Evolutionary conservation across 2,329 filamentous ascomycete species (phyloP).

Genomic region (Verticillium klebahnii): DNA sequence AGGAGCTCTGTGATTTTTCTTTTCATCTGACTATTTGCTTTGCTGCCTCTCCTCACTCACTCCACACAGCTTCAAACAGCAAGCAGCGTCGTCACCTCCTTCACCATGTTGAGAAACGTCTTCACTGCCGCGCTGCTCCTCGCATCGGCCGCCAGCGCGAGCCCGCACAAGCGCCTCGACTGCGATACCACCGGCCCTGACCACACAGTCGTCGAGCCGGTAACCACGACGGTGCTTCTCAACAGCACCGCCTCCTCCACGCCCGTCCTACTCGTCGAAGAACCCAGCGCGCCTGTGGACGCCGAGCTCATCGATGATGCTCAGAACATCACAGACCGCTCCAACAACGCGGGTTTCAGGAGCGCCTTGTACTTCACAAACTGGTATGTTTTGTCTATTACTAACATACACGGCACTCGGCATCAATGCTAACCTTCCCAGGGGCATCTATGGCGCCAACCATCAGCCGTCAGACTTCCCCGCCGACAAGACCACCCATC

Average conservation of each 20-base stretch:
- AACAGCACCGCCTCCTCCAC: not conserved
- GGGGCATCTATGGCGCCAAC: slow-evolving; percentile 37
- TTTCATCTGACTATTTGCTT: not conserved
- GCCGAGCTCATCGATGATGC: not conserved
- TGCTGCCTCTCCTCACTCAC: not conserved
- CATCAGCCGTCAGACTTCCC: slow-evolving; percentile 65
- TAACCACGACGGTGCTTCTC: not conserved
- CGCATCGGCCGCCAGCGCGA: not conserved
- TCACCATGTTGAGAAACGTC: not conserved
- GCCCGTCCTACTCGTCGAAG: not conserved
- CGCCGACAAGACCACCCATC: slow-evolving; percentile 64
- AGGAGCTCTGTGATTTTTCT: not conserved
- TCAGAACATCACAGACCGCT: not conserved
- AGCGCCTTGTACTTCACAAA: slow-evolving; percentile 52
- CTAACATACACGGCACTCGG: slow-evolving; percentile 1
- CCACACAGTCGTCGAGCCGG: not conserved
- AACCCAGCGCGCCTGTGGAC: not conserved
- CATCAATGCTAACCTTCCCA: slow-evolving; percentile 11
- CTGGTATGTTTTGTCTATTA: slow-evolving; percentile 31
- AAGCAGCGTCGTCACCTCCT: not conserved
- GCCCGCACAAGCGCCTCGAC: slow-evolving; percentile 1
- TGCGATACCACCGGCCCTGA: not conserved
- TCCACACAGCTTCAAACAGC: not conserved
- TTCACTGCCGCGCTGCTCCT: not conserved
- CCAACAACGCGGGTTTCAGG: slow-evolving; percentile 4